A percentile compares a stretch with the other conserved stretches of the same genome.
phyloP scores from a whole-genome alignment of 805 yeast genomes.

The Kuraishia molischiana region DNA sequence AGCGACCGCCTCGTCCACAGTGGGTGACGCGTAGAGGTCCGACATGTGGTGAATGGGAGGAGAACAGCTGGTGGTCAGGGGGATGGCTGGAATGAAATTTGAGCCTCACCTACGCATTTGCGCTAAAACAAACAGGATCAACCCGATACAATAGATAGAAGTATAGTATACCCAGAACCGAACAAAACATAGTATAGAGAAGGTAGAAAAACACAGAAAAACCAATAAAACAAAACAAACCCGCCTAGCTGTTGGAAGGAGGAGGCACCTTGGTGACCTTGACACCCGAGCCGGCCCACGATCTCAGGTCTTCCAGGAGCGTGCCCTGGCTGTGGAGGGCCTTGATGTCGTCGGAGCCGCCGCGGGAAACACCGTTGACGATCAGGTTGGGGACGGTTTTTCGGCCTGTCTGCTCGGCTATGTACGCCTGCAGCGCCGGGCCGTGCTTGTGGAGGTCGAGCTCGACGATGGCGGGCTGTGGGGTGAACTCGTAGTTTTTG shows the following conservation, averaged over 20 bases:
- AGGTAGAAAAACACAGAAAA: not conserved
- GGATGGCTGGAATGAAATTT: too few relatives aligned
- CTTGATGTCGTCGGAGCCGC: conserved; percentile 81
- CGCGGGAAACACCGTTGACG: conserved; percentile 65
- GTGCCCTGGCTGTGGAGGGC: conserved; percentile 47
- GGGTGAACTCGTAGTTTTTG: conserved; percentile 59
- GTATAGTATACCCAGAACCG: too few relatives aligned
- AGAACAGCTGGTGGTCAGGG: too few relatives aligned
- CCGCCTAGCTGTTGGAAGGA: conserved; percentile 41
- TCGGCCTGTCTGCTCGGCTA: conserved; percentile 64
- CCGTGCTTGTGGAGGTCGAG: conserved; percentile 78
- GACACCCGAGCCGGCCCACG: conserved; percentile 55
- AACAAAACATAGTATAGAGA: not conserved
- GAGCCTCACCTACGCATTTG: too few relatives aligned
- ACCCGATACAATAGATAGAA: too few relatives aligned
- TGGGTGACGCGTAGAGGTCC: too few relatives aligned
- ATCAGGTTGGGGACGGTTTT: conserved; percentile 86
- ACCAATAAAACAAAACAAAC: not conserved
- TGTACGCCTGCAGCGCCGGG: conserved; percentile 58
- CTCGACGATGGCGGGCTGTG: conserved; percentile 68
- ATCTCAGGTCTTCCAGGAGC: conserved; percentile 38
- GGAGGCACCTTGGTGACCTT: conserved; percentile 39
- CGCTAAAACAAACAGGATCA: too few relatives aligned
- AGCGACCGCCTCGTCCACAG: not conserved
- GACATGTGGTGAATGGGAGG: too few relatives aligned